Percentiles rank a stretch among this genome's conserved stretches.
phyloP scores from a whole-genome alignment of 768 basidiomycete species.

The Hirschioporus abietinus region DNA sequence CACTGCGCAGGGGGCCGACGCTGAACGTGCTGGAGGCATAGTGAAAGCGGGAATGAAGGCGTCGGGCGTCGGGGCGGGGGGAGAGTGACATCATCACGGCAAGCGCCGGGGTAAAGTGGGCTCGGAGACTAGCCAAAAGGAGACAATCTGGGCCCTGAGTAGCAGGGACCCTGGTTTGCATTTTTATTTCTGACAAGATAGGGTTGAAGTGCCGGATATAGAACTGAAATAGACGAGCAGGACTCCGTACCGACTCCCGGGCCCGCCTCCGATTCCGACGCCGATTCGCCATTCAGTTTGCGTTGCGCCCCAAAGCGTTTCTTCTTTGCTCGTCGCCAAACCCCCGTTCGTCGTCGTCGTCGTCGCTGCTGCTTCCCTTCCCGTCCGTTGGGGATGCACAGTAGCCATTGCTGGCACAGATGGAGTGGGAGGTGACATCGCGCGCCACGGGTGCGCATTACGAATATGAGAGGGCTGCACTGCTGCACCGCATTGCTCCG shows the following conservation, averaged over 20 bases:
- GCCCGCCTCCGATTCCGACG: background rate
- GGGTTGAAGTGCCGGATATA: background rate
- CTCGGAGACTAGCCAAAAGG: background rate
- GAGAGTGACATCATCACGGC: background rate
- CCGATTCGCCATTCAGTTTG: too few species aligned
- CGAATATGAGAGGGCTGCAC: background rate
- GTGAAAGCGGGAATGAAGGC: background rate
- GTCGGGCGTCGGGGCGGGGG: background rate
- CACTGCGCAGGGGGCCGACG: background rate
- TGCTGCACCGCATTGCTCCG: background rate
- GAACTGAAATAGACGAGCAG: background rate
- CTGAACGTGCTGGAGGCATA: background rate
- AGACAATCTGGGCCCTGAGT: background rate
- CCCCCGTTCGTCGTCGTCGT: background rate
- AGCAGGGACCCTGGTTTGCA: background rate
- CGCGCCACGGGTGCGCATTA: background rate
- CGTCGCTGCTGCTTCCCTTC: background rate
- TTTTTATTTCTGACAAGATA: background rate
- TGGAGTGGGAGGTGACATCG: slow-evolving; percentile 22
- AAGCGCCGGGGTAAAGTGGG: background rate
- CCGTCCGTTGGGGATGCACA: background rate
- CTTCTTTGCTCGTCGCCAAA: background rate
- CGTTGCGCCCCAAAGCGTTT: too few species aligned
- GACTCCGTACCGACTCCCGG: background rate
- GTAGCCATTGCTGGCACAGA: slow-evolving; percentile 32